Evolutionary conservation across 1,284 basidiomycete species (phyloP).

Genomic region (Bondarzewia mesenterica): DNA sequence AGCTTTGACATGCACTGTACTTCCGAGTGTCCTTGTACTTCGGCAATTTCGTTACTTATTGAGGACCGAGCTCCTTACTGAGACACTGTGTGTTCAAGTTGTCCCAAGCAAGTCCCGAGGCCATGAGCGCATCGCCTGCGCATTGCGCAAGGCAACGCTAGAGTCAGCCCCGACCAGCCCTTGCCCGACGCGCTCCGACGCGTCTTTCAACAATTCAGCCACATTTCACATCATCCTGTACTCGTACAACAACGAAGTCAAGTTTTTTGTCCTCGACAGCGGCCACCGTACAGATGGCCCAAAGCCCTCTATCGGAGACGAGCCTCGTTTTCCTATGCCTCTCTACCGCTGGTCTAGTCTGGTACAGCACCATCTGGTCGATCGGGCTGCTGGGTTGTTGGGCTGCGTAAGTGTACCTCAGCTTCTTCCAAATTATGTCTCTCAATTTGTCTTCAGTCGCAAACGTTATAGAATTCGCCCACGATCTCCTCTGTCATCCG

Average conservation of each 20-base stretch:
- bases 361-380: slow-evolving; percentile 71
- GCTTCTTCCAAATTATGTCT: slow-evolving; percentile 5
- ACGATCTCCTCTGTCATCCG: slow-evolving; percentile 53
- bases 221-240: neutral
- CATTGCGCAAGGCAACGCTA: too few species aligned
- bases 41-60: neutral
- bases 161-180: too few species aligned
- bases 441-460: slow-evolving; percentile 38
- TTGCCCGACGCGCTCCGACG: too few species aligned
- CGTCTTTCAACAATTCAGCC: too few species aligned
- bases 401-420: slow-evolving; percentile 56
- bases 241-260: too few species aligned
- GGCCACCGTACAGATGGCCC: neutral
- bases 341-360: slow-evolving; percentile 40
- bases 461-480: slow-evolving; percentile 62
- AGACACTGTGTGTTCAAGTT: neutral
- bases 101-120: neutral
- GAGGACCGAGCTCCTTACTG: neutral
- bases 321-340: slow-evolving; percentile 1
- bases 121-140: too few species aligned
- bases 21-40: neutral
- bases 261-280: neutral
- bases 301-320: neutral
- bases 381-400: slow-evolving; percentile 72
- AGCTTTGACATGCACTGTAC: slow-evolving; percentile 19